Evolutionary conservation across 2,329 filamentous ascomycete genomes (phyloP).

Genomic region (Fusarium sp.): DNA sequence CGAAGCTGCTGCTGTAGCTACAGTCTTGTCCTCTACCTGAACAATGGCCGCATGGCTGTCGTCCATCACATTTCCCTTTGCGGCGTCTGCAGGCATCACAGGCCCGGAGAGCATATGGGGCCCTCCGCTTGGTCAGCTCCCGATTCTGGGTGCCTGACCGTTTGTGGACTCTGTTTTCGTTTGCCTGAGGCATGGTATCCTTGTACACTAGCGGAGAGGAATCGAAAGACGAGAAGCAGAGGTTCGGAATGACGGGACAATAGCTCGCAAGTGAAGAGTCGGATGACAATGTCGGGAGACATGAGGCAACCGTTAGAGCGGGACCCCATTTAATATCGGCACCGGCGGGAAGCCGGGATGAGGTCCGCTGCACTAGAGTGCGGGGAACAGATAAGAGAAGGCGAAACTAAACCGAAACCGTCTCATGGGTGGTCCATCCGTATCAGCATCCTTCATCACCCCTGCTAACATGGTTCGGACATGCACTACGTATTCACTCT

Average conservation of each 20-base stretch:
- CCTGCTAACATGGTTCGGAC: neutral
- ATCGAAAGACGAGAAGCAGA: neutral
- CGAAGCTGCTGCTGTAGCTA: slow-evolving; percentile 14
- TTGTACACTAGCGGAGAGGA: neutral
- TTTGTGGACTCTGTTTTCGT: neutral
- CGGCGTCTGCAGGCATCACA: slow-evolving; percentile 41
- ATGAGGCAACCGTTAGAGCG: neutral
- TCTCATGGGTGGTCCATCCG: neutral
- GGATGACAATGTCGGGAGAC: neutral
- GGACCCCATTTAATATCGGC: neutral
- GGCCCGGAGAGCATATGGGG: slow-evolving; percentile 36
- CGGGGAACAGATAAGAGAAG: neutral
- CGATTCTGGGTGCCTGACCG: neutral
- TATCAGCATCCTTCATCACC: neutral
- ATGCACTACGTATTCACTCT: neutral
- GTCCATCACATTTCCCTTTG: slow-evolving; percentile 41
- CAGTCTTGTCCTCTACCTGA: slow-evolving; percentile 23
- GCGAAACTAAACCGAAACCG: neutral
- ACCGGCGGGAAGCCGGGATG: neutral
- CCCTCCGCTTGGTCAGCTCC: slow-evolving; percentile 14
- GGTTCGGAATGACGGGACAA: neutral
- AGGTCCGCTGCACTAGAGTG: neutral
- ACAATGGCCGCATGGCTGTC: slow-evolving; percentile 37
- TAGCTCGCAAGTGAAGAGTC: neutral
- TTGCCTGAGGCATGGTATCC: neutral